Evolutionary conservation across 1,284 basidiomycete species (phyloP), one percentile per base, ranked within the genome.

Genomic region (Austropuccinia psidii): DNA sequence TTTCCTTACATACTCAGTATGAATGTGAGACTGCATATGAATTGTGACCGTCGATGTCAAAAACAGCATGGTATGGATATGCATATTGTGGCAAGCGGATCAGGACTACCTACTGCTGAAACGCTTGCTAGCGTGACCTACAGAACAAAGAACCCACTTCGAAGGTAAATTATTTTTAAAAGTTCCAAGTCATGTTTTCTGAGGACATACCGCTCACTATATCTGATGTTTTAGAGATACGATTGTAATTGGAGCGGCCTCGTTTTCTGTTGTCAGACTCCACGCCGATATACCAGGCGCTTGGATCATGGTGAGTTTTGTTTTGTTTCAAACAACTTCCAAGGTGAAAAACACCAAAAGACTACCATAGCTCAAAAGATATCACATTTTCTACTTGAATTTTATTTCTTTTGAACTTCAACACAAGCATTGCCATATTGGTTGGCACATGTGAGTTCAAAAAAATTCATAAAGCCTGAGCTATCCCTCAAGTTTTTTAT

Each of bases 61-160:
- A 19, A 33, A 33, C 37, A 72, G 69, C 69, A 72, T 35, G 69
- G 57, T 13, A 61, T 72, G 58, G 69, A 72, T 43, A 72, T 72
- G 69, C 69, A 72, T 60, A 35, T 72, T 13, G 69, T 72, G 17
- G 69, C 58, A 17, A 39, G 29, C 4, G 69, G 69, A 33, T 61
- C n/a, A 62, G 70, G 70, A 9, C 55, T 57, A 57, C 54, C 55
- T 0, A 57, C 24, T n/a, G 9, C 27, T 35, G 55, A 57, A 31
- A 57, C 31, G n/a, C 37, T 57, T 13, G 37, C 29, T n/a, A 57
- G 37, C 4, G 17, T 57, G 11, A 57, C 21, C 9, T 57, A 57
- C 37, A 27, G 55, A 33, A 57, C 27, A 35, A 35, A 57, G 11
- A 57, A 57, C 27, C 55, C 55, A 57, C 55, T 57, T 35, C 21